These are phyloP conservation scores for Syzygium jambos DNA, from an alignment of 345 rosid genomes.

Conservation along the genomic window DNA sequence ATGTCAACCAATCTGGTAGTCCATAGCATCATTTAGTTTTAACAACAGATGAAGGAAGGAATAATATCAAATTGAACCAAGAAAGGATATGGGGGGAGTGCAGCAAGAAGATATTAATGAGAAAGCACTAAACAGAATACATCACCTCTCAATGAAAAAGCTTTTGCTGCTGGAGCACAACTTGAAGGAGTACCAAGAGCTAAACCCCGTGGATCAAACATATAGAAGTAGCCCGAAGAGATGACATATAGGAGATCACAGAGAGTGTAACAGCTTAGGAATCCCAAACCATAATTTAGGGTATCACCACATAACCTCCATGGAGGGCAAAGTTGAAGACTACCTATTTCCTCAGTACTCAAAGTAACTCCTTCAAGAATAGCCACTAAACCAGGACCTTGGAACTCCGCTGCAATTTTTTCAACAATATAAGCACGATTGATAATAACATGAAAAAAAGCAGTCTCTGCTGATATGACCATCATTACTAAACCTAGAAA, in stretches of 20 bases:
- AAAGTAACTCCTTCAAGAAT: constrained; percentile 79
- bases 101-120: not conserved
- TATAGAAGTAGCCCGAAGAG: constrained; percentile 81
- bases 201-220: constrained; percentile 88
- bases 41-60: not conserved
- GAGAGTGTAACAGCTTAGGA: constrained; percentile 71
- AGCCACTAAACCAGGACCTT: constrained; percentile 89
- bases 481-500: not conserved
- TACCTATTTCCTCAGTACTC: constrained; percentile 83
- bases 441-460: constrained; percentile 1
- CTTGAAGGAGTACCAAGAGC: constrained; percentile 60
- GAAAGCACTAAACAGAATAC: not conserved
- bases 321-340: constrained; percentile 90
- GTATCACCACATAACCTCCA: constrained; percentile 84
- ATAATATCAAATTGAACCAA: not conserved
- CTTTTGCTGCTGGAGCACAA: constrained; percentile 68
- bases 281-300: constrained; percentile 85
- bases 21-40: not conserved
- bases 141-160: constrained; percentile 79
- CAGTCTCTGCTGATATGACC: not conserved
- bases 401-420: constrained; percentile 63
- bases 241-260: constrained; percentile 75
- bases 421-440: constrained; percentile 6
- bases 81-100: not conserved
- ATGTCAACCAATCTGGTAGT: not conserved